Evolutionary conservation across 2,329 filamentous ascomycete genomes (phyloP).

Genomic region (Fusarium humuli): DNA sequence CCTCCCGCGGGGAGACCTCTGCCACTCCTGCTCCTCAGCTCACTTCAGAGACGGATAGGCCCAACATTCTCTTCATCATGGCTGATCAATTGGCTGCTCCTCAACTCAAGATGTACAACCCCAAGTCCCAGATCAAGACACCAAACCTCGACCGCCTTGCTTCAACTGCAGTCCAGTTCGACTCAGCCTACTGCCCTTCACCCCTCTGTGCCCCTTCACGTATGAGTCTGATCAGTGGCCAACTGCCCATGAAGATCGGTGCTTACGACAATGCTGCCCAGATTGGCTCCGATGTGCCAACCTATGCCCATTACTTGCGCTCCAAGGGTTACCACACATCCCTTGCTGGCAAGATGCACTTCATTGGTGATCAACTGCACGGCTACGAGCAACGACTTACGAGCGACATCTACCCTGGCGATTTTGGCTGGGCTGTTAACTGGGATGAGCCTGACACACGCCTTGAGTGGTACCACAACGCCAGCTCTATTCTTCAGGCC

Average conservation of each 20-base stretch:
- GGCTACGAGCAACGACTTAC: slow-evolving; percentile 93
- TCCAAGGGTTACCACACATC: slow-evolving; percentile 88
- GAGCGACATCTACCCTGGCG: slow-evolving; percentile 94
- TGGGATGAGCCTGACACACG: slow-evolving; percentile 91
- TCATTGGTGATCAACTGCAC: slow-evolving; percentile 93
- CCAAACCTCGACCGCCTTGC: slow-evolving; percentile 89
- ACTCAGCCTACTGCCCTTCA: slow-evolving; percentile 93
- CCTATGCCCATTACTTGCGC: slow-evolving; percentile 92
- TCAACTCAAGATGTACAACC: slow-evolving; percentile 91
- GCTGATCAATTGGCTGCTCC: slow-evolving; percentile 94
- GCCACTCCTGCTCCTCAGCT: slow-evolving; percentile 29
- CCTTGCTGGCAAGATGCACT: slow-evolving; percentile 97
- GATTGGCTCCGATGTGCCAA: slow-evolving; percentile 85
- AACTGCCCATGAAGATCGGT: slow-evolving; percentile 90
- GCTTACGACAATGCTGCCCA: slow-evolving; percentile 93
- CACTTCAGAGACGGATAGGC: slow-evolving; percentile 47
- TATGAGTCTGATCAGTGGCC: slow-evolving; percentile 94
- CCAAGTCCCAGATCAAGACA: slow-evolving; percentile 88
- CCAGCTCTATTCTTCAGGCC: slow-evolving; percentile 90
- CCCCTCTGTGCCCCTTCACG: slow-evolving; percentile 92
- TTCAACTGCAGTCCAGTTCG: slow-evolving; percentile 85
- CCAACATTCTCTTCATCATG: slow-evolving; percentile 82
- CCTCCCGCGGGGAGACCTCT: slow-evolving; percentile 56
- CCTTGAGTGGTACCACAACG: slow-evolving; percentile 96
- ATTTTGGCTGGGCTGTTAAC: slow-evolving; percentile 94